Base-by-base conservation (phyloP, 2,329 filamentous ascomycete species). In the Paraphaeosphaeria minitans region DNA sequence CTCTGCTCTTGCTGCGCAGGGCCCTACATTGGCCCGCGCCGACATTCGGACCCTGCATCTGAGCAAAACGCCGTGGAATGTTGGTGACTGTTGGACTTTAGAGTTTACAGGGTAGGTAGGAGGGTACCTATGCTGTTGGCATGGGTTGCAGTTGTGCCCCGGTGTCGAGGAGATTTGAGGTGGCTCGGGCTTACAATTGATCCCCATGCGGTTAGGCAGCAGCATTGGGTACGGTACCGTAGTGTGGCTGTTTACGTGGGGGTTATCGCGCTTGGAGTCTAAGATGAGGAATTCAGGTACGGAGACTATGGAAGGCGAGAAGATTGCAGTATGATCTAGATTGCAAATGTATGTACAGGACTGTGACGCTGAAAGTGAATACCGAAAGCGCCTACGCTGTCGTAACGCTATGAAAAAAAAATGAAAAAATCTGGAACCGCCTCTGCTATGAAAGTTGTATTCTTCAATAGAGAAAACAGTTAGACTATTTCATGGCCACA, bases 121-220 rank as follows among this genome's bases (percentile, higher is more conserved):
- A n/a, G n/a, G n/a, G n/a, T n/a, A n/a, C n/a, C n/a, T 22, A 35
- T 24, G 50, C n/a, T 43, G 50, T 43, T 43, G 37, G 39, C 43
- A 27, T 33, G 8, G 49, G 29, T 31, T 10, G 29, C 29, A 31
- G 37, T n/a, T 39, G 37, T n/a, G 37, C 37, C 16, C 16, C 4
- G 7, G 37, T n/a, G 37, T 4, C 19, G 37, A 19, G 5, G 37
- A n/a, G 8, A n/a, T n/a, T n/a, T n/a, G n/a, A n/a, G 37, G 37
- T 6, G 24, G 9, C 16, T 16, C 8, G 21, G 1, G 19, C n/a
- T 22, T 9, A 19, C 41, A 43, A 27, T 33, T 29, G n/a, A 21
- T 53, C 50, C 50, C 50, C 50, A 53, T 53, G 50, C 27, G 39
- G 50, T 33, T 53, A 53, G 50, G 16, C 21, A n/a, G n/a, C n/a